A percentile compares a stretch with the other conserved stretches of the same genome.
Conservation (phyloP, 345 rosid species). For the Boechera divaricarpa region DNA sequence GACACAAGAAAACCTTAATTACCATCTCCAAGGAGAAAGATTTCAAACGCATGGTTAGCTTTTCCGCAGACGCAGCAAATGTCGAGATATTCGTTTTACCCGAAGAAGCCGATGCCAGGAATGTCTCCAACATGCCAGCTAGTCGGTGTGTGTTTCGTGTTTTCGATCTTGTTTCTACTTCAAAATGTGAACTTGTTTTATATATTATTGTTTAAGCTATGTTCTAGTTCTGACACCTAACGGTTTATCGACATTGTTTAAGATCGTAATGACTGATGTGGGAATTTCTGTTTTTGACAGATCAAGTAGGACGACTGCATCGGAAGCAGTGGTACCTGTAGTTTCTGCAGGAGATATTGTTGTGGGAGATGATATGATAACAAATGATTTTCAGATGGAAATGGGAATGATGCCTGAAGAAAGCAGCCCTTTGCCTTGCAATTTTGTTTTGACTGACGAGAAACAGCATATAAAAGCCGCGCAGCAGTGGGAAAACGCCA, state of each 20-base stretch:
- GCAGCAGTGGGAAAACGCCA: slow-evolving; percentile 79
- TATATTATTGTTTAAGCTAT: neutral
- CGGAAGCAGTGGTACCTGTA: slow-evolving; percentile 61
- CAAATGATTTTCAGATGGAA: slow-evolving; percentile 38
- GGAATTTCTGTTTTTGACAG: slow-evolving; percentile 42
- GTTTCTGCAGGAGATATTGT: slow-evolving; percentile 48
- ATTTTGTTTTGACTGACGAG: slow-evolving; percentile 51
- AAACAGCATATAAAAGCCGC: slow-evolving; percentile 61
- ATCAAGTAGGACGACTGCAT: slow-evolving; percentile 76
- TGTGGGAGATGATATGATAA: slow-evolving; percentile 22
- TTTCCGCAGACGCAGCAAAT: slow-evolving; percentile 60
- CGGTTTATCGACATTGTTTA: slow-evolving; percentile 8
- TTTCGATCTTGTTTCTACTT: neutral
- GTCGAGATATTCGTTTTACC: slow-evolving; percentile 72
- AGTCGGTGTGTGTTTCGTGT: slow-evolving; percentile 56
- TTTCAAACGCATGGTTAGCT: slow-evolving; percentile 79
- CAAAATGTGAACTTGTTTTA: neutral
- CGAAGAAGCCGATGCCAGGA: slow-evolving; percentile 67
- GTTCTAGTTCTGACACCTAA: neutral
- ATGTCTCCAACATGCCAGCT: slow-evolving; percentile 67
- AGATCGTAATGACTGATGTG: slow-evolving; percentile 25
- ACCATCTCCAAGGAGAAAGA: slow-evolving; percentile 91
- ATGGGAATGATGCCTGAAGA: slow-evolving; percentile 44
- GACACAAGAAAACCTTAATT: slow-evolving; percentile 81
- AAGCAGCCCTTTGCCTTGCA: slow-evolving; percentile 47